Conservation (phyloP, 208 protist genomes). For the Leishmania mexicana region DNA sequence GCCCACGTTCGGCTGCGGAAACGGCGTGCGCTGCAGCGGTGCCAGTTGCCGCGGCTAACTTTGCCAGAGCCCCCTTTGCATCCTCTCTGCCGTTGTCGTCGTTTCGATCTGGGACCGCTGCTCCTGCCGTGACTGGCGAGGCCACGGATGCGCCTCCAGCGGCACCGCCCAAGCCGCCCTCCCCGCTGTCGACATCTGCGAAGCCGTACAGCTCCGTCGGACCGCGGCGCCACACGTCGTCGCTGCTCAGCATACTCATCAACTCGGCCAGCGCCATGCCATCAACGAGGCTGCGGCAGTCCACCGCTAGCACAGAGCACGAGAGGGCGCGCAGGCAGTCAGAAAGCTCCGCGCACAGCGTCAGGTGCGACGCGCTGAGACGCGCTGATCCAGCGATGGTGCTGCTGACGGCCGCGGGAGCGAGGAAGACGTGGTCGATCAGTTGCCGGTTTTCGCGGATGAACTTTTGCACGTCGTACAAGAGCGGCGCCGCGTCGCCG, state of each 20-base stretch:
- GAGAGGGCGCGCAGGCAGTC: slow-evolving; percentile 59
- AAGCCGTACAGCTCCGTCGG: slow-evolving; percentile 21
- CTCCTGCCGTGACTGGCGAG: slow-evolving; percentile 6
- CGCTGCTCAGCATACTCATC: slow-evolving; percentile 37
- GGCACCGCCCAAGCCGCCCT: slow-evolving; percentile 9
- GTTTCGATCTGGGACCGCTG: neutral
- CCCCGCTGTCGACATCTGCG: slow-evolving; percentile 4
- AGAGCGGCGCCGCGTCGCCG: slow-evolving; percentile 46
- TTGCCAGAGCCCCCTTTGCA: neutral
- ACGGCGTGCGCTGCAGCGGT: neutral
- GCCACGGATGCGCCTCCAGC: slow-evolving; percentile 1
- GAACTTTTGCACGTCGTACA: slow-evolving; percentile 65
- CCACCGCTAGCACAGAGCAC: slow-evolving; percentile 51
- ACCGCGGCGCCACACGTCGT: slow-evolving; percentile 26
- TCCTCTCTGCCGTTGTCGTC: neutral
- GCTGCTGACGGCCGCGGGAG: slow-evolving; percentile 30
- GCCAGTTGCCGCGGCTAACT: neutral
- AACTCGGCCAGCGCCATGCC: slow-evolving; percentile 67
- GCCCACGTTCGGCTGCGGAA: slow-evolving; percentile 33
- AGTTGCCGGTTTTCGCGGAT: slow-evolving; percentile 56
- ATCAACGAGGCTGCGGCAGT: slow-evolving; percentile 57
- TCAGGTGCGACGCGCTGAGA: slow-evolving; percentile 47
- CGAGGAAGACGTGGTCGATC: slow-evolving; percentile 60
- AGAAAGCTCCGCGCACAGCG: slow-evolving; percentile 62
- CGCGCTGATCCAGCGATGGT: slow-evolving; percentile 12